Evolutionary conservation across 305 asterid genomes (phyloP).

Genomic region (Fraxinus paxiana): DNA sequence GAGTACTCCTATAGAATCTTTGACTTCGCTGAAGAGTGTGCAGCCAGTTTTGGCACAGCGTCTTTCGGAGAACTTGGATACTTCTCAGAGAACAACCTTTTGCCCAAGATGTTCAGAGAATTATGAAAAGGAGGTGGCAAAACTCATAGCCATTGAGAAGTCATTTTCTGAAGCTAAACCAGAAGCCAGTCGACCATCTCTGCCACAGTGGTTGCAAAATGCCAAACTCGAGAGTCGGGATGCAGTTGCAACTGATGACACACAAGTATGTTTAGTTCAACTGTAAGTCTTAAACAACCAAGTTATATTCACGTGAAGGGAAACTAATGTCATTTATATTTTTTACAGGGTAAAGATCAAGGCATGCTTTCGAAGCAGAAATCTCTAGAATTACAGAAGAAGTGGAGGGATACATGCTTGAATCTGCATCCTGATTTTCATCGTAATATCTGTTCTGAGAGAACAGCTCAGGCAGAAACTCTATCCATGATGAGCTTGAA

Average conservation of each 20-base stretch:
- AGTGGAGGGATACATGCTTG: conserved; percentile 74
- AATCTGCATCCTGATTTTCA: conserved; percentile 72
- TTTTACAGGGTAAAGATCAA: conserved; percentile 49
- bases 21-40: conserved; percentile 40
- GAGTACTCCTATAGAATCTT: conserved; percentile 40
- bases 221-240: conserved; percentile 48
- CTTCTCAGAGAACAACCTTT: conserved; percentile 27
- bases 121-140: conserved; percentile 47
- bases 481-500: conserved; percentile 45
- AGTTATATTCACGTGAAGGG: background rate
- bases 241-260: conserved; percentile 31
- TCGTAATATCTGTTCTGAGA: conserved; percentile 35
- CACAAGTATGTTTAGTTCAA: conserved; percentile 35
- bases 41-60: conserved; percentile 33
- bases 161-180: conserved; percentile 47
- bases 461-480: conserved; percentile 35
- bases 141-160: conserved; percentile 49
- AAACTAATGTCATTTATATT: conserved; percentile 2
- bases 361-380: conserved; percentile 52
- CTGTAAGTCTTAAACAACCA: background rate
- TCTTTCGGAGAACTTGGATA: conserved; percentile 36
- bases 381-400: conserved; percentile 61
- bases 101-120: conserved; percentile 54
- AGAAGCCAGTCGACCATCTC: conserved; percentile 34
- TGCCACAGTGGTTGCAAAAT: conserved; percentile 76